Conservation (phyloP, 768 basidiomycete species). For the Lyophyllum semitale region DNA sequence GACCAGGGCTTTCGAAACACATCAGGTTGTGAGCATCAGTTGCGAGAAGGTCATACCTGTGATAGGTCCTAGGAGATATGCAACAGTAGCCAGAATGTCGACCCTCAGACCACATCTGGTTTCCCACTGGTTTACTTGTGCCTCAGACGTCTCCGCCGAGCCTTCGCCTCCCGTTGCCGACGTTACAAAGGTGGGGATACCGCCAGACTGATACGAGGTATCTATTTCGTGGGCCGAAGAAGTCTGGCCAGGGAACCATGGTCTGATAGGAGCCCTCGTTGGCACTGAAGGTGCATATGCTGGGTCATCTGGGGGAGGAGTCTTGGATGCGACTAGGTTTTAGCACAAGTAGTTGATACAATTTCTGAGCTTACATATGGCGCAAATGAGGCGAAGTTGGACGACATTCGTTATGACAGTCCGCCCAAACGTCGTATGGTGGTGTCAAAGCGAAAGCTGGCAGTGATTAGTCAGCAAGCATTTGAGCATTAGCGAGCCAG, state of each 20-base stretch:
- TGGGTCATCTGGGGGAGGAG: slow-evolving; percentile 61
- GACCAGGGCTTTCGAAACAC: slow-evolving; percentile 49
- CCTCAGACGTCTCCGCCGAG: slow-evolving; percentile 40
- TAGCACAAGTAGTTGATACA: not conserved
- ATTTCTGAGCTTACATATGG: slow-evolving; percentile 49
- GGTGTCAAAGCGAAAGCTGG: not conserved
- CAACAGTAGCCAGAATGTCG: slow-evolving; percentile 62
- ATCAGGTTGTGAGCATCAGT: not conserved
- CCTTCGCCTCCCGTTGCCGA: slow-evolving; percentile 39
- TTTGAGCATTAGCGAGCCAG: not conserved
- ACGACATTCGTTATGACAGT: slow-evolving; percentile 32
- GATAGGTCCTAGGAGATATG: slow-evolving; percentile 70
- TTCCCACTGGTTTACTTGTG: slow-evolving; percentile 63
- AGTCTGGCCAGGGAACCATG: slow-evolving; percentile 53
- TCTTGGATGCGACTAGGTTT: slow-evolving; percentile 30
- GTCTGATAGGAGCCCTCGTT: slow-evolving; percentile 31
- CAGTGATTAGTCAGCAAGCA: slow-evolving; percentile 15
- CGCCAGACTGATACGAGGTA: slow-evolving; percentile 72
- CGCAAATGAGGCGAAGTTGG: slow-evolving; percentile 56
- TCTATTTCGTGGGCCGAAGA: slow-evolving; percentile 23
- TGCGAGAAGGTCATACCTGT: slow-evolving; percentile 52
- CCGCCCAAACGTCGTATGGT: not conserved
- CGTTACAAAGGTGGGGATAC: slow-evolving; percentile 55
- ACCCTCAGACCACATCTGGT: slow-evolving; percentile 68
- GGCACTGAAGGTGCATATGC: slow-evolving; percentile 25